Conservation (phyloP, 2,329 filamentous ascomycete genomes). For the Penicillium vulpinum region DNA sequence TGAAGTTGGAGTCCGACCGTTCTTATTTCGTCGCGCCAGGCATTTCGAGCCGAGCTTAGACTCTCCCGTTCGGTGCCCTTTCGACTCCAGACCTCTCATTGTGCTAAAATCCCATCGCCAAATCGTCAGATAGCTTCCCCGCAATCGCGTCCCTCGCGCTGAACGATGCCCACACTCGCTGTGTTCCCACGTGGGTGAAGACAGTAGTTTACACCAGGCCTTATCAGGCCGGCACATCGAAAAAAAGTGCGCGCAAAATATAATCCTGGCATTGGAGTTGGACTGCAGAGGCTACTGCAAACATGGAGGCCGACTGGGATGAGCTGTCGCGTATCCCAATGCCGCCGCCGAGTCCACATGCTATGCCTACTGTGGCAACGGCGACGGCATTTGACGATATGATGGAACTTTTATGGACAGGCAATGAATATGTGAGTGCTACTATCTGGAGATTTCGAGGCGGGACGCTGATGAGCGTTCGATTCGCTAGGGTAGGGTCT, state of each 20-base stretch:
- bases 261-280: constrained; percentile 3
- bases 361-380: constrained; percentile 69
- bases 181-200: constrained; percentile 35
- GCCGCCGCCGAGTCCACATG: constrained; percentile 72
- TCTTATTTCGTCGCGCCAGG: constrained; percentile 10
- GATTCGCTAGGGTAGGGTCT: constrained; percentile 72
- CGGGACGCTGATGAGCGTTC: constrained; percentile 18
- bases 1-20: constrained; percentile 1
- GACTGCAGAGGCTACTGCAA: constrained; percentile 23
- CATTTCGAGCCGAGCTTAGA: constrained; percentile 3
- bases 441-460: neutral
- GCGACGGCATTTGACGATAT: constrained; percentile 85
- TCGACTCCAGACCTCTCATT: neutral
- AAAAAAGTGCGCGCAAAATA: neutral
- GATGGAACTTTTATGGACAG: constrained; percentile 90
- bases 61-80: neutral
- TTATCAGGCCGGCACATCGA: neutral
- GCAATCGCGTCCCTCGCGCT: constrained; percentile 36
- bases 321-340: constrained; percentile 80
- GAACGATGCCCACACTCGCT: constrained; percentile 37
- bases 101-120: neutral
- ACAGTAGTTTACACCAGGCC: constrained; percentile 14
- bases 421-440: constrained; percentile 76
- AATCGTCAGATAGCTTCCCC: constrained; percentile 32
- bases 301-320: constrained; percentile 52